phyloP scores from a whole-genome alignment of 202 grass and related monocot genomes.

The Digitaria exilis region DNA sequence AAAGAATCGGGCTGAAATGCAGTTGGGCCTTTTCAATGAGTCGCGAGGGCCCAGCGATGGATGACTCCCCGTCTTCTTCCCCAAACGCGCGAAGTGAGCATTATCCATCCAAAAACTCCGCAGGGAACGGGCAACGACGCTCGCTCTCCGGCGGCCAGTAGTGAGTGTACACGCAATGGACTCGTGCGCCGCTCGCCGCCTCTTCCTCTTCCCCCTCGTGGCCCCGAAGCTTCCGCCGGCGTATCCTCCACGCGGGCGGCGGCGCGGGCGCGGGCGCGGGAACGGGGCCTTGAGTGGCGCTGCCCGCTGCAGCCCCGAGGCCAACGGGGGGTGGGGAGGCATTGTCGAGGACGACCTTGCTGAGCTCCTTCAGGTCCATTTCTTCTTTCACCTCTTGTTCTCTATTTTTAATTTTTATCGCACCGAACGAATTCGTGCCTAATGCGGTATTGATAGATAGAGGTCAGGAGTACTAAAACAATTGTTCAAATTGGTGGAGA shows the following conservation, averaged over 20 bases:
- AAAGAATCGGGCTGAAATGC: no score
- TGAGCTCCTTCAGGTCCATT: constrained; percentile 71
- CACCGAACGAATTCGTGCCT: neutral
- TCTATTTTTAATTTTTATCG: neutral
- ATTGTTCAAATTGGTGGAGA: neutral
- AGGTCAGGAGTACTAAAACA: neutral
- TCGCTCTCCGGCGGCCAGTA: neutral
- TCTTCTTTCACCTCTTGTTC: neutral
- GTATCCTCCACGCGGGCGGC: constrained; percentile 13
- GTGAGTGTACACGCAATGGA: constrained; percentile 26
- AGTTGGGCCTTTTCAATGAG: neutral
- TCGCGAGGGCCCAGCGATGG: neutral
- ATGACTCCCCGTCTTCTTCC: neutral
- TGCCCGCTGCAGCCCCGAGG: constrained; percentile 36
- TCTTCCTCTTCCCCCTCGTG: constrained; percentile 7
- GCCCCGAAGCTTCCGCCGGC: constrained; percentile 16
- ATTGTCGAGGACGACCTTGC: constrained; percentile 83
- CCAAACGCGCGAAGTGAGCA: neutral
- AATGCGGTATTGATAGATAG: neutral
- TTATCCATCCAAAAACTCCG: neutral
- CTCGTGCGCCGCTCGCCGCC: constrained; percentile 11
- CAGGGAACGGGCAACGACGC: neutral
- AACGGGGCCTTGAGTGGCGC: neutral
- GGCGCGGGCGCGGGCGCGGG: neutral
- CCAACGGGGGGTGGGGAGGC: constrained; percentile 46